Conservation (phyloP, 495 filamentous ascomycete genomes). For the Talaromyces ruber region DNA sequence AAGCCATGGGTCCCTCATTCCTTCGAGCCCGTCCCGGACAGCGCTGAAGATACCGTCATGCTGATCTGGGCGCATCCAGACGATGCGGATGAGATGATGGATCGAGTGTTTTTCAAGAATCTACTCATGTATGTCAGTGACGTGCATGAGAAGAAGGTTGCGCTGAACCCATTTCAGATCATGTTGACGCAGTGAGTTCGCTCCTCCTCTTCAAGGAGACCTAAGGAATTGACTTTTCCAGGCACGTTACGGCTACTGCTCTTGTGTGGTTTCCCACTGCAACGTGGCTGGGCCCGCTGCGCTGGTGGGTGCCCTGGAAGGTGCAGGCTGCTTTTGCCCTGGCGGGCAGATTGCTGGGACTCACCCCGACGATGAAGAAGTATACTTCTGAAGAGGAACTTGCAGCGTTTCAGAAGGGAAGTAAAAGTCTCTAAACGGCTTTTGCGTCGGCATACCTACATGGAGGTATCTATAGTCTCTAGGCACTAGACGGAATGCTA, state of each 20-base stretch:
- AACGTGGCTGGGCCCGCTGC: neutral
- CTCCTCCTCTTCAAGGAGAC: no score
- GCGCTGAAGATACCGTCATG: neutral
- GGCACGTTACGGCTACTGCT: neutral
- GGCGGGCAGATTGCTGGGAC: conserved; percentile 9
- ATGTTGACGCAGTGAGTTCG: neutral
- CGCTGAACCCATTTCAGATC: neutral
- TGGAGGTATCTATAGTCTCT: no score
- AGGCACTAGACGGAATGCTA: no score
- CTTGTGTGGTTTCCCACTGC: neutral
- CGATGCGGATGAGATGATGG: neutral
- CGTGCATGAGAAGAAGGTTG: neutral
- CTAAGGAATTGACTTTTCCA: neutral
- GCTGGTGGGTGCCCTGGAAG: neutral
- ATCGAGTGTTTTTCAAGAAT: neutral
- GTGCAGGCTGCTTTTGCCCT: neutral
- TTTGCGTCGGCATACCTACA: no score
- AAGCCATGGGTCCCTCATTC: neutral
- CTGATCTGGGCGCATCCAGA: neutral
- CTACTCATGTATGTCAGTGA: neutral
- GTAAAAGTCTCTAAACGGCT: neutral
- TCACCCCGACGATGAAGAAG: neutral
- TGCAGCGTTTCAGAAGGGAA: conserved; percentile 2
- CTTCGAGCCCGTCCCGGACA: neutral
- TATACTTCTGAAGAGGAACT: conserved; percentile 4